These are phyloP conservation scores for Smallanthus sonchifolius DNA, from an alignment of 129 eudicot species.

Conservation along the genomic window DNA sequence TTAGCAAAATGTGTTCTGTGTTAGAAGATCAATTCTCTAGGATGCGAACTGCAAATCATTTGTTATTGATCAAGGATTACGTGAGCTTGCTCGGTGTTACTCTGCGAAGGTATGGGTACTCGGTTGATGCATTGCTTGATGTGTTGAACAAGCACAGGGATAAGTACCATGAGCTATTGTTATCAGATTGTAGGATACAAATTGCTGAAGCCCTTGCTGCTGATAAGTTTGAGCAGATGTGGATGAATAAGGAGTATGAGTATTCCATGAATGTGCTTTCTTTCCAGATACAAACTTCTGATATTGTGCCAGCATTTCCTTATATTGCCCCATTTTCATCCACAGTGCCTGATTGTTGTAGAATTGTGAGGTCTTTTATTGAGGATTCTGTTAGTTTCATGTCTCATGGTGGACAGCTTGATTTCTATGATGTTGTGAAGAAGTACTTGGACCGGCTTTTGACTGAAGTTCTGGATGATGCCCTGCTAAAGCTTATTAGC, in stretches of 20 bases:
- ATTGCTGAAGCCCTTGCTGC: slow-evolving; percentile 81
- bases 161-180: slow-evolving; percentile 84
- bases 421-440: slow-evolving; percentile 91
- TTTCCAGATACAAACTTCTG: slow-evolving; percentile 86
- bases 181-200: slow-evolving; percentile 91
- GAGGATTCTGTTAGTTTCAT: slow-evolving; percentile 98
- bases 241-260: slow-evolving; percentile 98
- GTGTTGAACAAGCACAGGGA: slow-evolving; percentile 96
- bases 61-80: slow-evolving; percentile 94
- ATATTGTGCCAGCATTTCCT: slow-evolving; percentile 85
- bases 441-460: slow-evolving; percentile 90
- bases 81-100: slow-evolving; percentile 97
- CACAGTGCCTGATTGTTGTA: slow-evolving; percentile 94
- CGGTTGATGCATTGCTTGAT: slow-evolving; percentile 93
- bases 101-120: slow-evolving; percentile 76
- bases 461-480: slow-evolving; percentile 87
- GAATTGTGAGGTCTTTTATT: slow-evolving; percentile 85
- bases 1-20: slow-evolving; percentile 96
- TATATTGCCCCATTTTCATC: slow-evolving; percentile 92
- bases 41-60: slow-evolving; percentile 96
- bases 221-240: slow-evolving; percentile 97
- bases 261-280: slow-evolving; percentile 98
- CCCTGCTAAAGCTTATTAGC: slow-evolving; percentile 64
- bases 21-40: slow-evolving; percentile 96
- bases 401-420: slow-evolving; percentile 98